A percentile compares a stretch with the other conserved stretches of the same genome.
Evolutionary conservation across 2,329 filamentous ascomycete species (phyloP).

Genomic region (Alternaria ethzedia): DNA sequence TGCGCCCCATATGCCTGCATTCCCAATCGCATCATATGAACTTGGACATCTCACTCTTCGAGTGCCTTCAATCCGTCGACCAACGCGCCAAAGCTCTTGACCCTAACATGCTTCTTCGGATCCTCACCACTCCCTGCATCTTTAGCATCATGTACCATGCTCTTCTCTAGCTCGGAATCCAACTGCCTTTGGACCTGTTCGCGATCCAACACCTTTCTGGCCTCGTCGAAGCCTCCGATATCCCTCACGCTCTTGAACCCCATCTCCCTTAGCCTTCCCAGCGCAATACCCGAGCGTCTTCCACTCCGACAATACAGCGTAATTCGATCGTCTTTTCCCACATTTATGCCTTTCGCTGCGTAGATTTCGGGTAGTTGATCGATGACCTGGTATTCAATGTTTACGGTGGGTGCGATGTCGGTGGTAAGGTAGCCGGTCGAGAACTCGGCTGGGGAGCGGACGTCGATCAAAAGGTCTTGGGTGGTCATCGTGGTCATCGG

Average conservation of each 20-base stretch:
- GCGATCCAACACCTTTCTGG: slow-evolving; percentile 33
- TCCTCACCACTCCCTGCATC: slow-evolving; percentile 1
- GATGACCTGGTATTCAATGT: slow-evolving; percentile 48
- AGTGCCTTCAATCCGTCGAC: slow-evolving; percentile 38
- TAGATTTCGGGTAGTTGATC: slow-evolving; percentile 33
- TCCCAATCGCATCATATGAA: neutral
- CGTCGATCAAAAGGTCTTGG: slow-evolving; percentile 42
- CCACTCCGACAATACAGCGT: slow-evolving; percentile 49
- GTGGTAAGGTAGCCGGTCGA: slow-evolving; percentile 37
- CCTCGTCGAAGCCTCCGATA: slow-evolving; percentile 46
- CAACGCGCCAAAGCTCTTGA: slow-evolving; percentile 30
- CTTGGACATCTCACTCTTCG: slow-evolving; percentile 20
- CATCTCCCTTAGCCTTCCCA: slow-evolving; percentile 33
- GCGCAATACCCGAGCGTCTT: slow-evolving; percentile 42
- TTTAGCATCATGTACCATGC: neutral
- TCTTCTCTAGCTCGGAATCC: slow-evolving; percentile 8
- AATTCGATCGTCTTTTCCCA: slow-evolving; percentile 38
- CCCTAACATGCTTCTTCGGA: slow-evolving; percentile 20
- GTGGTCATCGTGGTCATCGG: neutral
- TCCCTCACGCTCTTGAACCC: slow-evolving; percentile 43
- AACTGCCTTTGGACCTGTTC: slow-evolving; percentile 32
- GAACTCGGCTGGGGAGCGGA: slow-evolving; percentile 47
- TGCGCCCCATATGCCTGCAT: neutral
- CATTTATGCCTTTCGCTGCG: slow-evolving; percentile 19
- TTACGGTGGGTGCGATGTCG: slow-evolving; percentile 37